phyloP scores from a whole-genome alignment of 352 stramenopile genomes.

The Pythium guiyangense region DNA sequence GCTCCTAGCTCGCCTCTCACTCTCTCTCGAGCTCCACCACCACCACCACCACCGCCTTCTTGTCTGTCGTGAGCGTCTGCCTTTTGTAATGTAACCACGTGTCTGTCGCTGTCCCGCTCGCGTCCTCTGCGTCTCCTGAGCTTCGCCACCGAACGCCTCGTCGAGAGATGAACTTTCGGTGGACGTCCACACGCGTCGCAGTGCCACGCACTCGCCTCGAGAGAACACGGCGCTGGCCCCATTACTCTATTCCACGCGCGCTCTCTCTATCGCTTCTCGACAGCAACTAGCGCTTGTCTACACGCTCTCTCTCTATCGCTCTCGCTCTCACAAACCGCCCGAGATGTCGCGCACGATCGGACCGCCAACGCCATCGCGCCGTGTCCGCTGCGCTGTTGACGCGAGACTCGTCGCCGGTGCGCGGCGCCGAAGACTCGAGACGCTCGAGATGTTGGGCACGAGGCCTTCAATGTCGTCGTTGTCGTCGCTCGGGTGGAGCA shows the following conservation, averaged over 20 bases:
- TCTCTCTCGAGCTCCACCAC: not conserved
- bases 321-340: slow-evolving; percentile 16
- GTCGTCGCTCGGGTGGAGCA: slow-evolving; percentile 23
- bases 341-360: slow-evolving; percentile 43
- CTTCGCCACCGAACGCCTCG: no score
- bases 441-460: slow-evolving; percentile 22
- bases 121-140: no score
- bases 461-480: slow-evolving; percentile 46
- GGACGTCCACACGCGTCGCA: no score
- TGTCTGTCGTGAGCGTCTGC: not conserved
- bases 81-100: slow-evolving; percentile 2
- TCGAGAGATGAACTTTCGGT: no score
- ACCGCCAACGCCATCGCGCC: slow-evolving; percentile 2
- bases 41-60: not conserved
- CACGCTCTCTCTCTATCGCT: not conserved
- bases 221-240: no score
- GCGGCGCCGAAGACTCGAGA: slow-evolving; percentile 4
- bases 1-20: no score
- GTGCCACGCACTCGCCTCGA: no score
- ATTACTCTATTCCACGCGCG: no score
- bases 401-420: no score
- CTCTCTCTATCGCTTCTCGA: no score
- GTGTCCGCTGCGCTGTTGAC: slow-evolving; percentile 9
- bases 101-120: not conserved
- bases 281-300: no score